A percentile compares a stretch with the other conserved stretches of the same genome.
phyloP scores from a whole-genome alignment of 1,284 basidiomycete genomes.

The Trichosporon coremiiforme region DNA sequence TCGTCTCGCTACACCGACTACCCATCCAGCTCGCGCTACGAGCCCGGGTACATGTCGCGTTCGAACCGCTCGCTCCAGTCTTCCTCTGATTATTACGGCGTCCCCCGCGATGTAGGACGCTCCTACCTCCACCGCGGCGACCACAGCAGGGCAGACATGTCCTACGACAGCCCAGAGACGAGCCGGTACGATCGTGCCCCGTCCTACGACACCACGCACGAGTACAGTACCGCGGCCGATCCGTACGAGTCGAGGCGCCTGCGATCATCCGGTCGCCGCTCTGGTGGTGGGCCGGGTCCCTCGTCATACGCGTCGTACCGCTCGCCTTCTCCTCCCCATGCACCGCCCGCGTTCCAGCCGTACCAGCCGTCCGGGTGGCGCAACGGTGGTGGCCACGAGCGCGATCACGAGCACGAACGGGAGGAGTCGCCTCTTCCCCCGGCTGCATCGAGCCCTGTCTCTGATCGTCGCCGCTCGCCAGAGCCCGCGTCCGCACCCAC shows the following conservation, averaged over 20 bases:
- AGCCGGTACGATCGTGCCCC: conserved; percentile 20
- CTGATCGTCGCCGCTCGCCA: conserved; percentile 21
- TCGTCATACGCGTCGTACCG: conserved; percentile 21
- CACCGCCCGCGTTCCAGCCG: conserved; percentile 22
- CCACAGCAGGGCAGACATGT: conserved; percentile 18
- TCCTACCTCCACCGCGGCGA: conserved; percentile 31
- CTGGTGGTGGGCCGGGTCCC: conserved; percentile 9
- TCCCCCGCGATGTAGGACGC: conserved; percentile 29
- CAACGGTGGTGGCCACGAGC: conserved; percentile 10
- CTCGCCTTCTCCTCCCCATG: conserved; percentile 21
- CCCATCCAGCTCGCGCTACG: conserved; percentile 10
- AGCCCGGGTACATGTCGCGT: conserved; percentile 19
- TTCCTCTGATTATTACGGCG: conserved; percentile 26
- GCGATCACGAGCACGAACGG: conserved; percentile 4
- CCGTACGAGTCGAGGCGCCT: conserved; percentile 5
- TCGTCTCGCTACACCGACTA: conserved; percentile 19
- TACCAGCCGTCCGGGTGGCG: conserved; percentile 24
- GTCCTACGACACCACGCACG: conserved; percentile 22
- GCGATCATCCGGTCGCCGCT: conserved; percentile 12
- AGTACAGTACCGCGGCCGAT: not conserved
- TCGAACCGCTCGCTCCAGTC: conserved; percentile 1
- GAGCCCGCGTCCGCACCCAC: conserved; percentile 20
- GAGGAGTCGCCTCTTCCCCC: conserved; percentile 11
- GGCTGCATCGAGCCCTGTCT: conserved; percentile 21
- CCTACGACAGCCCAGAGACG: conserved; percentile 23